A percentile compares a stretch with the other conserved stretches of the same genome.
These are phyloP conservation scores for Penicillium sp. DNA, from an alignment of 2,329 filamentous ascomycete genomes.

Conservation along the genomic window DNA sequence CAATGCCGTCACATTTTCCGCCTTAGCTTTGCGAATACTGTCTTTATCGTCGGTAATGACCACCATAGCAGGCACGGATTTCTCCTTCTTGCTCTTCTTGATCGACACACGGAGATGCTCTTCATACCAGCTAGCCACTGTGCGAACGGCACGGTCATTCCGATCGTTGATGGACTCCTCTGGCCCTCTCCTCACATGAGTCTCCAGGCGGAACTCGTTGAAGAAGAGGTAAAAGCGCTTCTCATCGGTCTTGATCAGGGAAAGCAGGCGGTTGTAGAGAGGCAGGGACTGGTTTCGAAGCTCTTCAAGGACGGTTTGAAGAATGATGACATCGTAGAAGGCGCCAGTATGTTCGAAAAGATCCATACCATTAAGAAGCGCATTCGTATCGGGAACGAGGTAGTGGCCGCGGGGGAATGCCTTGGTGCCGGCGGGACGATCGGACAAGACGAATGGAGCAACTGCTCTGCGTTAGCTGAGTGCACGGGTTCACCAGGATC, in stretches of 20 bases:
- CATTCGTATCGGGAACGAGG: slow-evolving; percentile 94
- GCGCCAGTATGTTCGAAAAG: slow-evolving; percentile 89
- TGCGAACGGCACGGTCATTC: slow-evolving; percentile 89
- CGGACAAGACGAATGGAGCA: slow-evolving; percentile 84
- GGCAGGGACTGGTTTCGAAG: slow-evolving; percentile 91
- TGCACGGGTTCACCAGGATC: not conserved
- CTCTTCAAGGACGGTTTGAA: slow-evolving; percentile 96
- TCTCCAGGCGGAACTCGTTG: slow-evolving; percentile 96
- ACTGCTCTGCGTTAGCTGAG: slow-evolving; percentile 57
- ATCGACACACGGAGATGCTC: slow-evolving; percentile 73
- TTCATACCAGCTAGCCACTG: slow-evolving; percentile 87
- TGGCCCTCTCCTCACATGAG: slow-evolving; percentile 74
- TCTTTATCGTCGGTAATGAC: slow-evolving; percentile 94
- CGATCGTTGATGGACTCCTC: slow-evolving; percentile 94
- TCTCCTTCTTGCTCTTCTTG: slow-evolving; percentile 60
- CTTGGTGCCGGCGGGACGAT: slow-evolving; percentile 83
- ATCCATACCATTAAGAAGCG: slow-evolving; percentile 93
- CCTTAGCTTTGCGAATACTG: slow-evolving; percentile 80
- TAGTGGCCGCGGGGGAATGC: slow-evolving; percentile 88
- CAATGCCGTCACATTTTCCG: slow-evolving; percentile 70
- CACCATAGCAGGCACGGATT: slow-evolving; percentile 75
- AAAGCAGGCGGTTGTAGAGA: slow-evolving; percentile 90
- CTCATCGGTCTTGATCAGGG: slow-evolving; percentile 90
- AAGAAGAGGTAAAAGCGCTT: slow-evolving; percentile 99
- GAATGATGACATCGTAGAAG: slow-evolving; percentile 94